Conservation (phyloP, 805 yeast species). For the Cyberlindnera euphorbiae region DNA sequence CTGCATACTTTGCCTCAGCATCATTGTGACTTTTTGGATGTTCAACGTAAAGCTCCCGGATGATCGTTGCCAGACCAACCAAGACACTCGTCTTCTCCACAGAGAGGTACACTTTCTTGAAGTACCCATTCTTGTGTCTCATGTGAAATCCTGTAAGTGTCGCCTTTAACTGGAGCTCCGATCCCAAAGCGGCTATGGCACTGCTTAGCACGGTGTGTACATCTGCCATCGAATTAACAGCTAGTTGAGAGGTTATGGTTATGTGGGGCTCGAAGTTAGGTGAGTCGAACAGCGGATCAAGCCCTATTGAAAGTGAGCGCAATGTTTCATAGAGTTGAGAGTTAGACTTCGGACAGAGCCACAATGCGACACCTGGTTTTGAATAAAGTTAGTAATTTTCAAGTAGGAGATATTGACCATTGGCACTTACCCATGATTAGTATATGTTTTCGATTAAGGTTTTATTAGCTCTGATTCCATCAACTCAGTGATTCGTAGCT, state of each 20-base stretch:
- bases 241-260: conserved; percentile 63
- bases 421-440: no score
- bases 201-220: conserved; percentile 54
- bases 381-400: no score
- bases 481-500: no score
- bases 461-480: no score
- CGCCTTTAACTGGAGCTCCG: conserved; percentile 11
- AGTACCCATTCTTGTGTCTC: conserved; percentile 17
- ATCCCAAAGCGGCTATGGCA: conserved; percentile 48
- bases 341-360: conserved; percentile 67
- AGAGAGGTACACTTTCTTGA: conserved; percentile 22
- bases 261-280: conserved; percentile 72
- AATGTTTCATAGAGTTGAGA: conserved; percentile 52
- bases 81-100: conserved; percentile 21
- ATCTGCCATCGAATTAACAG: conserved; percentile 46
- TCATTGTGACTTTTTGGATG: conserved; percentile 30
- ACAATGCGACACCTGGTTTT: conserved; percentile 47
- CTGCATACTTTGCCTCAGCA: conserved; percentile 35
- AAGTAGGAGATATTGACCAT: no score
- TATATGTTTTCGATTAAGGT: no score
- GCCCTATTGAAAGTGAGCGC: conserved; percentile 53
- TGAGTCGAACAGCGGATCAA: conserved; percentile 67
- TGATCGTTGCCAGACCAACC: conserved; percentile 38
- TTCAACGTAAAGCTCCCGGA: conserved; percentile 52
- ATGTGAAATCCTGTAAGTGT: conserved; percentile 15